Percentiles rank a stretch among this genome's conserved stretches.
phyloP scores from a whole-genome alignment of 2,329 filamentous ascomycete genomes.

The Paecilomyces niveus region DNA sequence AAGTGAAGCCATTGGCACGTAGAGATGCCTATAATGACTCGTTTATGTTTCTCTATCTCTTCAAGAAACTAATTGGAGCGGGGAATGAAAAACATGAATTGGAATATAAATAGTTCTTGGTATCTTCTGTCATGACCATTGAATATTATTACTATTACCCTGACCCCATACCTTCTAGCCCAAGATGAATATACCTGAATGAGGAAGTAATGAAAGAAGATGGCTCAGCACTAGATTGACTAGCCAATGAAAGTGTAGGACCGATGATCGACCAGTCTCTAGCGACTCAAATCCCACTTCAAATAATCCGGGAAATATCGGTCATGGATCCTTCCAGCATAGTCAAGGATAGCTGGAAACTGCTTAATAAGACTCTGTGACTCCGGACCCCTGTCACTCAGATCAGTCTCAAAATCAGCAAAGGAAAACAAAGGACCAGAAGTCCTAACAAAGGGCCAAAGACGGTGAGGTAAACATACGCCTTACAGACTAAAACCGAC shows the following conservation, averaged over 20 bases:
- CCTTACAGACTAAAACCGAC: conserved; percentile 45
- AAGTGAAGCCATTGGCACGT: no score
- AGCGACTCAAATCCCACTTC: conserved; percentile 19
- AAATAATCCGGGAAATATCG: conserved; percentile 54
- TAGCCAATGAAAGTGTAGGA: neutral
- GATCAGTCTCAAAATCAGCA: neutral
- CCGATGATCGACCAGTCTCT: neutral
- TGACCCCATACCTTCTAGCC: neutral
- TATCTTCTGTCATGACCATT: no score
- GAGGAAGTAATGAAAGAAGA: neutral
- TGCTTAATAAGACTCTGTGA: conserved; percentile 39
- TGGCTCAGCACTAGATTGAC: no score
- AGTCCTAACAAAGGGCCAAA: neutral
- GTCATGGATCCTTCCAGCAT: conserved; percentile 50
- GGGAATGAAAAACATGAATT: no score
- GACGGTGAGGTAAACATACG: conserved; percentile 40
- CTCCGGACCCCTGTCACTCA: conserved; percentile 37
- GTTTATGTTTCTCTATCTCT: no score
- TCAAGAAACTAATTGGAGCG: no score
- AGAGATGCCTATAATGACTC: no score
- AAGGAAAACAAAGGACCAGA: neutral
- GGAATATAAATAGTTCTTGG: no score
- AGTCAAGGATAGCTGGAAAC: conserved; percentile 48
- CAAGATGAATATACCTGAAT: neutral
- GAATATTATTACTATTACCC: no score